These are phyloP conservation scores for Geranium incanum DNA, from an alignment of 441 rosid genomes.

Conservation along the genomic window DNA sequence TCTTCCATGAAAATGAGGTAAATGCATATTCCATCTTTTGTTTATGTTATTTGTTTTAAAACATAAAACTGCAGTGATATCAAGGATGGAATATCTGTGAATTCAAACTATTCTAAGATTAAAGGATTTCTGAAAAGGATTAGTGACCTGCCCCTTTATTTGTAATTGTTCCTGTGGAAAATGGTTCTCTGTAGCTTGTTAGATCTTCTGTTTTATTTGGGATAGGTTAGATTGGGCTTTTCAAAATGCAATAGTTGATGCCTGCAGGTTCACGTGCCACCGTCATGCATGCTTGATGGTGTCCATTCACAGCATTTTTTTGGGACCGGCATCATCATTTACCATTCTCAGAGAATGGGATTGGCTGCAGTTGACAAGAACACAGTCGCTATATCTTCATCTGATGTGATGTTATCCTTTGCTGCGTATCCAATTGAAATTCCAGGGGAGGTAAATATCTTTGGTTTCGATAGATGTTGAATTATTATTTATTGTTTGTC, in stretches of 20 bases:
- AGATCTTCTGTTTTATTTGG: neutral
- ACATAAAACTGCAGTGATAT: neutral
- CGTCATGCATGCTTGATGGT: constrained; percentile 93
- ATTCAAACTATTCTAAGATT: no score
- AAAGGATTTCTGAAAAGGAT: no score
- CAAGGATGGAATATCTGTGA: neutral
- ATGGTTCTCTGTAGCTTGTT: neutral
- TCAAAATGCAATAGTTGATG: neutral
- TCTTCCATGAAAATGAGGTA: neutral
- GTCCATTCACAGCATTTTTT: constrained; percentile 69
- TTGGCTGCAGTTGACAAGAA: constrained; percentile 90
- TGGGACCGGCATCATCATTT: constrained; percentile 86
- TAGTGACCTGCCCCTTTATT: neutral
- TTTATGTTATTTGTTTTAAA: no score
- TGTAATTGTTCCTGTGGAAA: neutral
- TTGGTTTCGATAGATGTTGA: constrained; percentile 11
- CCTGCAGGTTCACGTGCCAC: constrained; percentile 86
- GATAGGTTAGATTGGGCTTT: neutral
- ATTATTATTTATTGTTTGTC: neutral
- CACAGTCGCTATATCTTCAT: constrained; percentile 73
- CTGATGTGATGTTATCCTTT: constrained; percentile 92
- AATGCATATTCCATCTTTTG: neutral
- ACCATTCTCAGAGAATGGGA: constrained; percentile 84
- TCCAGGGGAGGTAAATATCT: constrained; percentile 77
- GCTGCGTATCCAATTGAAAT: constrained; percentile 95